A percentile compares a stretch with the other conserved stretches of the same genome.
Evolutionary conservation across 1,139 yeast species (phyloP).

Genomic region (Protomyces lactucae-debilis): DNA sequence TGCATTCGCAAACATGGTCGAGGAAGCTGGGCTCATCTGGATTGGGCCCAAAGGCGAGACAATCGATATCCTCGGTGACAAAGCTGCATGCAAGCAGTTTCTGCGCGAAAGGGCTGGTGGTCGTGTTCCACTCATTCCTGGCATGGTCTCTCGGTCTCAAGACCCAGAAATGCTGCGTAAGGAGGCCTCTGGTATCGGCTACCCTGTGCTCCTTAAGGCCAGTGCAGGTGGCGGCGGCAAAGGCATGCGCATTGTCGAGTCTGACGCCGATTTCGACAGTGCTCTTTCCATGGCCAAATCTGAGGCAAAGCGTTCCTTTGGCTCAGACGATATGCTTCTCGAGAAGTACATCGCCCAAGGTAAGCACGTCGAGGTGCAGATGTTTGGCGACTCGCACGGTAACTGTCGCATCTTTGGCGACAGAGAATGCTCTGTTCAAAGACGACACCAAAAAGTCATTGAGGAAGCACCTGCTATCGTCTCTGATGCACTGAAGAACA

Average conservation of each 20-base stretch:
- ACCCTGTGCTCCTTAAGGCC: conserved; percentile 92
- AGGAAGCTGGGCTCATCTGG: conserved; percentile 74
- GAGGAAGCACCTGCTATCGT: conserved; percentile 97
- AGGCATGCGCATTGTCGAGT: conserved; percentile 89
- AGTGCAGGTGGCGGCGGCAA: conserved; percentile 99
- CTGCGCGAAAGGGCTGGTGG: conserved; percentile 69
- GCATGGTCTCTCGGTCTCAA: conserved; percentile 60
- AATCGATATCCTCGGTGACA: conserved; percentile 58
- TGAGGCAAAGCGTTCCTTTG: conserved; percentile 88
- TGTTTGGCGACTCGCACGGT: conserved; percentile 93
- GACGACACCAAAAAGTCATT: conserved; percentile 92
- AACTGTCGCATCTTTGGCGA: conserved; percentile 90
- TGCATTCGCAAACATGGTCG: conserved; percentile 86
- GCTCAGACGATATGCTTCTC: conserved; percentile 90
- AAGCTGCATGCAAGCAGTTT: conserved; percentile 85
- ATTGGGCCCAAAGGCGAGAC: conserved; percentile 88
- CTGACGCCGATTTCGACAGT: conserved; percentile 65
- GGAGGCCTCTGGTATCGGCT: conserved; percentile 71
- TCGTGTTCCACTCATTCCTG: conserved; percentile 92
- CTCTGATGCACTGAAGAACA: conserved; percentile 43
- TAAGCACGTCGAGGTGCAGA: conserved; percentile 93
- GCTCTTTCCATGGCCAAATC: conserved; percentile 88
- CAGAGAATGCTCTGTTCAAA: conserved; percentile 93
- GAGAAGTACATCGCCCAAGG: conserved; percentile 93
- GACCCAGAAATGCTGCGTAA: conserved; percentile 46